Percentiles rank a stretch among this genome's conserved stretches.
phyloP scores from a whole-genome alignment of 306 rosid genomes.

The Calophaca sinica region DNA sequence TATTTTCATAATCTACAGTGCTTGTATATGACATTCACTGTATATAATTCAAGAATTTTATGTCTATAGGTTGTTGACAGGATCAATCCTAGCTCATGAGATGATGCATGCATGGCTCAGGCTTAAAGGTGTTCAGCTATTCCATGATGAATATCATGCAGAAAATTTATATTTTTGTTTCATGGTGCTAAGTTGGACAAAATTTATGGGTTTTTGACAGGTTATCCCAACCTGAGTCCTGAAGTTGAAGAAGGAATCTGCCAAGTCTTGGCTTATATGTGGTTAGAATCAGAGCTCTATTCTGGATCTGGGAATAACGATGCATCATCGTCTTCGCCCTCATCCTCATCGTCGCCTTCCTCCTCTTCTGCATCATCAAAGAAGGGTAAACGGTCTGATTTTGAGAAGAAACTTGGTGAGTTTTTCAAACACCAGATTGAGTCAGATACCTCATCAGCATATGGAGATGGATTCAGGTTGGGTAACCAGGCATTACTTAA shows the following conservation, averaged over 20 bases:
- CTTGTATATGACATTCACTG: slow-evolving; percentile 32
- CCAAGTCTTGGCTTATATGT: slow-evolving; percentile 96
- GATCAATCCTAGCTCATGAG: slow-evolving; percentile 97
- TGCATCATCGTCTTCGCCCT: slow-evolving; percentile 60
- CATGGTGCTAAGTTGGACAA: slow-evolving; percentile 31
- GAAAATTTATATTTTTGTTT: slow-evolving; percentile 25
- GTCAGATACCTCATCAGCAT: slow-evolving; percentile 87
- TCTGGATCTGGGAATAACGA: slow-evolving; percentile 56
- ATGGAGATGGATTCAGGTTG: slow-evolving; percentile 88
- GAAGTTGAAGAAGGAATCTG: slow-evolving; percentile 99
- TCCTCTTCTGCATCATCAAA: slow-evolving; percentile 65
- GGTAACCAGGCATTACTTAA: slow-evolving; percentile 75
- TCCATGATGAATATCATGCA: slow-evolving; percentile 26
- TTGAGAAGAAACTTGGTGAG: slow-evolving; percentile 89
- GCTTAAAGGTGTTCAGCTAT: slow-evolving; percentile 76
- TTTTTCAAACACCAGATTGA: slow-evolving; percentile 94
- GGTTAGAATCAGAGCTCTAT: slow-evolving; percentile 90
- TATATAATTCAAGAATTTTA: slow-evolving; percentile 41
- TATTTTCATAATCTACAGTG: slow-evolving; percentile 41
- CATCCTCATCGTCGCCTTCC: slow-evolving; percentile 56
- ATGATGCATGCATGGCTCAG: slow-evolving; percentile 99
- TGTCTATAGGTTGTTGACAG: slow-evolving; percentile 81
- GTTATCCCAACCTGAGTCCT: slow-evolving; percentile 85
- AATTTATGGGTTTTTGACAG: slow-evolving; percentile 55
- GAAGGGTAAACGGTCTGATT: slow-evolving; percentile 84